Conservation (phyloP, 1,284 basidiomycete genomes). For the Ceratobasidium sp. region DNA sequence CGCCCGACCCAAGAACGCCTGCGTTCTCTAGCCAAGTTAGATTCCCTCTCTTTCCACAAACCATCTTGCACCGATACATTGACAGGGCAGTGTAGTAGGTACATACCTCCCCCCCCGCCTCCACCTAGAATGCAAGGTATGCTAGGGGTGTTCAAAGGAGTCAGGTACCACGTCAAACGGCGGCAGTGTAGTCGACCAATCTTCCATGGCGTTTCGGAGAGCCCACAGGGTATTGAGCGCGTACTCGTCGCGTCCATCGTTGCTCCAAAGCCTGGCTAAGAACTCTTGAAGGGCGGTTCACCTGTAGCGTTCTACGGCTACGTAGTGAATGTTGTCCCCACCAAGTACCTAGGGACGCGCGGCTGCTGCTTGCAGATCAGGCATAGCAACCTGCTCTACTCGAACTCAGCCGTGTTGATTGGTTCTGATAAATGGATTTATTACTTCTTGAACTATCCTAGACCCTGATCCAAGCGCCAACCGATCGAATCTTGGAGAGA, state of each 20-base stretch:
- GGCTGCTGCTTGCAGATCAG: too few relatives aligned
- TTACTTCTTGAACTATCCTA: too few relatives aligned
- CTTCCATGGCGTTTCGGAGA: neutral
- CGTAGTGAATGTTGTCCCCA: neutral
- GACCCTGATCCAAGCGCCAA: too few relatives aligned
- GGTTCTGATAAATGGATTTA: too few relatives aligned
- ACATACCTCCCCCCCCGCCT: neutral
- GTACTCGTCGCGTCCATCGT: neutral
- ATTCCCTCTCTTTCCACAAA: neutral
- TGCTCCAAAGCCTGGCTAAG: neutral
- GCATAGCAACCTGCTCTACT: too few relatives aligned
- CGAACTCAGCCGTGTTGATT: too few relatives aligned
- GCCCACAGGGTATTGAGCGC: neutral
- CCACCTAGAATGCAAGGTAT: neutral
- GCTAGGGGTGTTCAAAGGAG: neutral
- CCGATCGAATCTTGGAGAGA: too few relatives aligned
- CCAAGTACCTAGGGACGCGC: too few relatives aligned
- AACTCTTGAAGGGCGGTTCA: neutral
- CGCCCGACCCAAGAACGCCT: neutral
- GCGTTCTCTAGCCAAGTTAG: neutral
- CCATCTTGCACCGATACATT: neutral
- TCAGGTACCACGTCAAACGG: too few relatives aligned
- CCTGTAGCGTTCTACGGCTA: neutral
- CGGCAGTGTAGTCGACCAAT: neutral
- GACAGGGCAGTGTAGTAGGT: neutral